These are phyloP conservation scores for Clathrospora elynae DNA, from an alignment of 2,329 filamentous ascomycete species.

Conservation along the genomic window DNA sequence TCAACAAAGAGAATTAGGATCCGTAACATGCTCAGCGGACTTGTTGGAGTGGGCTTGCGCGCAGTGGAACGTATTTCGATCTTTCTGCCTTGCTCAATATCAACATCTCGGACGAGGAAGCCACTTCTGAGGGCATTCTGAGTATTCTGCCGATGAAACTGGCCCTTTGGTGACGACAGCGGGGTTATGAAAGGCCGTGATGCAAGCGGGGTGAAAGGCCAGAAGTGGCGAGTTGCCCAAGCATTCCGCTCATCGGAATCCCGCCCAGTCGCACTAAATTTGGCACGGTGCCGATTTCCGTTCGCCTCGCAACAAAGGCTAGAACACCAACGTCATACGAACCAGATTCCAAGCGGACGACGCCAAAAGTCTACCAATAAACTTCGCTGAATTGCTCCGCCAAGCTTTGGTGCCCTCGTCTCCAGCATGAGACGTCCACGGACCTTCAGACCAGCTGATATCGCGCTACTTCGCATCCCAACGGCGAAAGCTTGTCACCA, in stretches of 20 bases:
- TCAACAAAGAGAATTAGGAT: conserved; percentile 21
- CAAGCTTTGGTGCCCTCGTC: conserved; percentile 20
- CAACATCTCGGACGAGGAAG: too few relatives aligned
- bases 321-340: conserved; percentile 24
- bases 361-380: conserved; percentile 17
- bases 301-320: conserved; percentile 7
- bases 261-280: conserved; percentile 18
- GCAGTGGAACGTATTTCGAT: conserved; percentile 11
- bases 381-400: conserved; percentile 13
- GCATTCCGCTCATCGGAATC: conserved; percentile 27
- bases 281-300: conserved; percentile 20
- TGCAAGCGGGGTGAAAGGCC: conserved; percentile 19
- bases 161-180: conserved; percentile 17
- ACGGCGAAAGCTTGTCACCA: conserved; percentile 35
- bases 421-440: conserved; percentile 16
- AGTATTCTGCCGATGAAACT: background rate
- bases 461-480: conserved; percentile 20
- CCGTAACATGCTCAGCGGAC: conserved; percentile 15
- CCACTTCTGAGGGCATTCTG: background rate
- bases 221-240: conserved; percentile 18
- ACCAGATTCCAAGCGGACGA: conserved; percentile 17
- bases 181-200: conserved; percentile 16
- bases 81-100: conserved; percentile 3
- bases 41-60: conserved; percentile 4
- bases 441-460: conserved; percentile 11